These are phyloP conservation scores for Ajuga chamaepitys DNA, from an alignment of 257 asterid genomes.

Conservation along the genomic window DNA sequence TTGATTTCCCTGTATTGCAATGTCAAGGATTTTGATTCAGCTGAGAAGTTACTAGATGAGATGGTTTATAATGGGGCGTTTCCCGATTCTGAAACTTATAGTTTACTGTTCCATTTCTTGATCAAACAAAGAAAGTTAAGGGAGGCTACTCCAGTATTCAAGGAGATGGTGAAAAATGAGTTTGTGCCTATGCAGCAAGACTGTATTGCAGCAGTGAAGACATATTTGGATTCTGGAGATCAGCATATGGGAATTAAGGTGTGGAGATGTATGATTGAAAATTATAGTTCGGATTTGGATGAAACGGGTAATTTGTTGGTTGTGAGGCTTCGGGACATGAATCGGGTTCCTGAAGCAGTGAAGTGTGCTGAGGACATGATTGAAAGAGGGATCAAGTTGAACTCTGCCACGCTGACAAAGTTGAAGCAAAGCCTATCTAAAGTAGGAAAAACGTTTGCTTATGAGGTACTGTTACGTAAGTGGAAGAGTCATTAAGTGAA, in stretches of 20 bases:
- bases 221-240: constrained; percentile 37
- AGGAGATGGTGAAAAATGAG: constrained; percentile 77
- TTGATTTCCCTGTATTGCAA: constrained; percentile 49
- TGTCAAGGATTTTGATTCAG: constrained; percentile 36
- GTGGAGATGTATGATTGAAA: constrained; percentile 61
- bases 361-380: constrained; percentile 69
- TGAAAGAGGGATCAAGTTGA: constrained; percentile 51
- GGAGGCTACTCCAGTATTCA: constrained; percentile 48
- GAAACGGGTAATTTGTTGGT: constrained; percentile 63
- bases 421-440: constrained; percentile 52
- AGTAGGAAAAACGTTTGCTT: constrained; percentile 35
- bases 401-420: constrained; percentile 51
- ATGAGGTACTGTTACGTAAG: constrained; percentile 58
- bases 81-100: constrained; percentile 57
- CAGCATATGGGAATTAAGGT: constrained; percentile 45
- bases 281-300: constrained; percentile 51
- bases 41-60: constrained; percentile 41
- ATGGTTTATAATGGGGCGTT: constrained; percentile 61
- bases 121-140: constrained; percentile 35
- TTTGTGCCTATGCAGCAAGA: constrained; percentile 48
- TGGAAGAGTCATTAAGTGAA: constrained; percentile 37
- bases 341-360: constrained; percentile 57
- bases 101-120: constrained; percentile 41
- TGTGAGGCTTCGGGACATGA: constrained; percentile 42
- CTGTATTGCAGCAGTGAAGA: constrained; percentile 39